Conservation (phyloP, 768 basidiomycete species). For the Rhodotorula sphaerocarpa region DNA sequence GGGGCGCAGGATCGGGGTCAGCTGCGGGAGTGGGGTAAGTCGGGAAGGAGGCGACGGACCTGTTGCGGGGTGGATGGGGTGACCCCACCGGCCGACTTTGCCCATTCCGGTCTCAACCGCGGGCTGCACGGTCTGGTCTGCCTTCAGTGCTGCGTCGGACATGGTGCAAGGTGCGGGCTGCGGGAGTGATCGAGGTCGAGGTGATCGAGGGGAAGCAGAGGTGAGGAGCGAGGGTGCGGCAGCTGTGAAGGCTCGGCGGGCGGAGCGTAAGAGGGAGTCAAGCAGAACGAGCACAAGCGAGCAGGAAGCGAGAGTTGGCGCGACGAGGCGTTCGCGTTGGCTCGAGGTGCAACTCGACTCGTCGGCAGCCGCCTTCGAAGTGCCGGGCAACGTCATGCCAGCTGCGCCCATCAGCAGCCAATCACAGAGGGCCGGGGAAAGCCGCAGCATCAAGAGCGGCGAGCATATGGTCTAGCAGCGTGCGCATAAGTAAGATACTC, state of each 20-base stretch:
- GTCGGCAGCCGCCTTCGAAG: too few relatives aligned
- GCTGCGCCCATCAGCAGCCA: too few relatives aligned
- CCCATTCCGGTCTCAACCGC: conserved; percentile 25
- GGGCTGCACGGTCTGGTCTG: background rate
- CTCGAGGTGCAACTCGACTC: too few relatives aligned
- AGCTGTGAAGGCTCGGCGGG: background rate
- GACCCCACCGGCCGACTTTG: background rate
- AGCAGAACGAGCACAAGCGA: too few relatives aligned
- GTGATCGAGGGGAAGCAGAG: background rate
- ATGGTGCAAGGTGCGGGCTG: background rate
- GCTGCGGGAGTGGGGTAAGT: background rate
- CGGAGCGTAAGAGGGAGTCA: background rate
- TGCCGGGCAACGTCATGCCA: too few relatives aligned
- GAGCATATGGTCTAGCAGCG: too few relatives aligned
- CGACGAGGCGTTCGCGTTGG: too few relatives aligned
- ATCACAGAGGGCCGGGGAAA: too few relatives aligned
- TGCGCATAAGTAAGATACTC: too few relatives aligned
- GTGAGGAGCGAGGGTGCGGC: too few relatives aligned
- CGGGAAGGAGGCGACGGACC: conserved; percentile 23
- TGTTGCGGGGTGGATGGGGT: conserved; percentile 36
- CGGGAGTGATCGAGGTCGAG: background rate
- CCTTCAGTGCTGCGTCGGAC: background rate
- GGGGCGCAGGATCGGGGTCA: background rate
- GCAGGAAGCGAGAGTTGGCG: too few relatives aligned
- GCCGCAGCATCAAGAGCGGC: too few relatives aligned